These are phyloP conservation scores for Leptosphaerulina australis DNA, from an alignment of 2,329 filamentous ascomycete genomes.

Conservation along the genomic window DNA sequence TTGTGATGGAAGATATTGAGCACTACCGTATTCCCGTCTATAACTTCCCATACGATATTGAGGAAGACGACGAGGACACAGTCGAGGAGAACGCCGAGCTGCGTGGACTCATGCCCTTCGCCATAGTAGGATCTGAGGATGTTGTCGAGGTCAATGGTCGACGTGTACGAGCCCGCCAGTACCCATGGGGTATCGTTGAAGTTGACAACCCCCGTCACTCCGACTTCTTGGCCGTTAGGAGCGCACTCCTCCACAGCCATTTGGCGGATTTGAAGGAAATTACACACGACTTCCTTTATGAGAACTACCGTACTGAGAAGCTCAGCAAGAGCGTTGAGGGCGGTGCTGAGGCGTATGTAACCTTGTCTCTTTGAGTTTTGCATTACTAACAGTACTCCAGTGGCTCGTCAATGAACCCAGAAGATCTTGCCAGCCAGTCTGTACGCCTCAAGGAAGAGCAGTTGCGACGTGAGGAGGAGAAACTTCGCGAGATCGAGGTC, in stretches of 20 bases:
- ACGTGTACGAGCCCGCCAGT: conserved; percentile 91
- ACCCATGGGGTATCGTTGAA: conserved; percentile 98
- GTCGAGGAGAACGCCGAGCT: conserved; percentile 99
- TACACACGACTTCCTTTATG: conserved; percentile 99
- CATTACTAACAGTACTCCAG: conserved; percentile 44
- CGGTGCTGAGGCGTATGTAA: conserved; percentile 81
- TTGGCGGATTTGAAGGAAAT: conserved; percentile 99
- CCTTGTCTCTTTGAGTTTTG: not conserved
- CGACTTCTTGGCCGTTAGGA: conserved; percentile 96
- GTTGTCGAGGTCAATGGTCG: conserved; percentile 91
- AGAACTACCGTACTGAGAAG: conserved; percentile 99
- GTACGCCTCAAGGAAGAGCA: conserved; percentile 99
- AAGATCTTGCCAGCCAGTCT: conserved; percentile 94
- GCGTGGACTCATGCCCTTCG: conserved; percentile 96
- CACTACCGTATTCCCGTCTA: conserved; percentile 99
- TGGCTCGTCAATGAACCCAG: conserved; percentile 94
- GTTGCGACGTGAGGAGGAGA: conserved; percentile 98
- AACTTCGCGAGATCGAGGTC: conserved; percentile 98
- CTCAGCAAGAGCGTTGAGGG: conserved; percentile 99
- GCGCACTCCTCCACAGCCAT: conserved; percentile 95
- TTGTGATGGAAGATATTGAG: conserved; percentile 99
- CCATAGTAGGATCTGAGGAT: conserved; percentile 97
- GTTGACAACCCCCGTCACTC: conserved; percentile 99
- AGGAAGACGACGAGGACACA: conserved; percentile 99
- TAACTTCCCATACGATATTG: conserved; percentile 99